Evolutionary conservation across 306 rosid genomes (phyloP).

Genomic region (Trichosanthes truncata): DNA sequence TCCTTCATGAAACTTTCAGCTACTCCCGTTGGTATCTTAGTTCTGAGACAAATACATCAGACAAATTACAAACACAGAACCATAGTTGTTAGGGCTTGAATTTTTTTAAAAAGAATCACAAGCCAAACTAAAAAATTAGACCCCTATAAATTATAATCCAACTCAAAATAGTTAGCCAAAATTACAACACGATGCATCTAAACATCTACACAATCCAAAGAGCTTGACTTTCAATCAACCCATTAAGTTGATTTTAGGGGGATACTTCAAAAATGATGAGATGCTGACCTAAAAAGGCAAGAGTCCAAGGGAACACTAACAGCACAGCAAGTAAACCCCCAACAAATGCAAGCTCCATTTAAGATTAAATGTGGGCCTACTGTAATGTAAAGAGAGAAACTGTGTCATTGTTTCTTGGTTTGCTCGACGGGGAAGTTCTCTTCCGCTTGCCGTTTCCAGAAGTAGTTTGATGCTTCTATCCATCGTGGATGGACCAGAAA

Average conservation of each 20-base stretch:
- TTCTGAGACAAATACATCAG: neutral
- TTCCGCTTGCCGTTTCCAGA: constrained; percentile 72
- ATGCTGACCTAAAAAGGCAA: neutral
- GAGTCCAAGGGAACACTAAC: neutral
- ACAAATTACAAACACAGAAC: neutral
- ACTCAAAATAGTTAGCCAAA: neutral
- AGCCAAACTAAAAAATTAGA: neutral
- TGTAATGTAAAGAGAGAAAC: neutral
- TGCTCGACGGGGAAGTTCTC: constrained; percentile 33
- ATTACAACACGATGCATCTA: neutral
- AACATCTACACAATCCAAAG: neutral
- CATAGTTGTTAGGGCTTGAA: neutral
- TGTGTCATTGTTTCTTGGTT: constrained; percentile 5
- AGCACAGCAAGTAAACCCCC: neutral
- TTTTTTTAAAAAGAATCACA: neutral
- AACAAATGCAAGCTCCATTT: neutral
- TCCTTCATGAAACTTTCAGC: neutral
- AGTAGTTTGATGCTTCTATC: constrained; percentile 73
- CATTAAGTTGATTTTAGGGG: neutral
- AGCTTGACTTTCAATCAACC: neutral
- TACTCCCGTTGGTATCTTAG: neutral
- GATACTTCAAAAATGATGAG: neutral
- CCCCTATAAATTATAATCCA: neutral
- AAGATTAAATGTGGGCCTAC: neutral
- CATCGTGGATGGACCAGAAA: constrained; percentile 74